Conservation (phyloP, 495 filamentous ascomycete species). For the Aspergillus cristatus region DNA sequence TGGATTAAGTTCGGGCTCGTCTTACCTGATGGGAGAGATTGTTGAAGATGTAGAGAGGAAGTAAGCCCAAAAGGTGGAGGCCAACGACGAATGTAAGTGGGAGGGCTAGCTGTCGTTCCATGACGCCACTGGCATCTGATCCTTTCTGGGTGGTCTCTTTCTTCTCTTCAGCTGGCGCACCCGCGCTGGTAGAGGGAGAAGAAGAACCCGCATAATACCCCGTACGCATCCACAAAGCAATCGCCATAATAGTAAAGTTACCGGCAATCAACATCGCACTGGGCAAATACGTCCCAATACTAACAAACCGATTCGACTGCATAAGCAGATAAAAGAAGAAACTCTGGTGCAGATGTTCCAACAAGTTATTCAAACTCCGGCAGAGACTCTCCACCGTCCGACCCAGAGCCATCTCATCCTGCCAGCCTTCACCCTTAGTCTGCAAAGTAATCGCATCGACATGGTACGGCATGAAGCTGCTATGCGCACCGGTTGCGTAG, state of each 20-base stretch:
- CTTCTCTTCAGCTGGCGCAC: conserved; percentile 15
- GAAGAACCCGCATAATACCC: conserved; percentile 40
- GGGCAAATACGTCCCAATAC: conserved; percentile 94
- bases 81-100: conserved; percentile 63
- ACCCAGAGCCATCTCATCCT: conserved; percentile 94
- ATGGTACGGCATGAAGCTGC: conserved; percentile 94
- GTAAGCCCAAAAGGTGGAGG: conserved; percentile 66
- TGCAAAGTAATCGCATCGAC: conserved; percentile 93
- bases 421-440: conserved; percentile 82
- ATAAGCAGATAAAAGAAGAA: conserved; percentile 99
- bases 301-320: conserved; percentile 83
- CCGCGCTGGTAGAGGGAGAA: conserved; percentile 2
- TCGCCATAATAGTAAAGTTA: conserved; percentile 93
- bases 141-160: conserved; percentile 9
- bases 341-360: conserved; percentile 95
- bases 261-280: conserved; percentile 92
- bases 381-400: conserved; percentile 82
- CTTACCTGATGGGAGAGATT: conserved; percentile 52
- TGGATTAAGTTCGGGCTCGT: conserved; percentile 8
- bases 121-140: conserved; percentile 18
- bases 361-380: conserved; percentile 85
- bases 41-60: conserved; percentile 86
- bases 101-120: conserved; percentile 68
- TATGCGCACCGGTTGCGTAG: conserved; percentile 84
- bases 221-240: conserved; percentile 83